These are phyloP conservation scores for Podospora fimiseda DNA, from an alignment of 495 filamentous ascomycete genomes.

Conservation along the genomic window DNA sequence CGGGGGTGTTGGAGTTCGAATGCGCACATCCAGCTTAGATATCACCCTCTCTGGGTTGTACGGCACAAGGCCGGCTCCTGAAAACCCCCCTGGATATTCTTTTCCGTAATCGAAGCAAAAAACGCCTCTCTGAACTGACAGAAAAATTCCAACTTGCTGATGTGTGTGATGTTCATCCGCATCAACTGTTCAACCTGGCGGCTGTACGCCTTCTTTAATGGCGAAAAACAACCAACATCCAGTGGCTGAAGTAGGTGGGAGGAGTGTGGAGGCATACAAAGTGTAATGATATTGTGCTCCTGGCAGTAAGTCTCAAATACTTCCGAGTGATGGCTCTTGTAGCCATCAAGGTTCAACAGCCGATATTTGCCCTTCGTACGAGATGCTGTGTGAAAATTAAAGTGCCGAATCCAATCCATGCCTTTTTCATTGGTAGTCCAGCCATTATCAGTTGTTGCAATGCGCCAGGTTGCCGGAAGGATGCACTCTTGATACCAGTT, in stretches of 20 bases:
- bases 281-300: slow-evolving; percentile 23
- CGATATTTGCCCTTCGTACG: slow-evolving; percentile 12
- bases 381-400: slow-evolving; percentile 6
- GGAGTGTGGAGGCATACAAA: slow-evolving; percentile 12
- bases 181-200: background rate
- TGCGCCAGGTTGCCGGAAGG: background rate
- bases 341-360: slow-evolving; percentile 25
- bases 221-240: slow-evolving; percentile 3
- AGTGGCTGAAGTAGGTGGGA: background rate
- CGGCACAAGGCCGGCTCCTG: background rate
- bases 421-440: background rate
- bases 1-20: background rate
- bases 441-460: background rate
- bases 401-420: background rate
- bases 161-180: background rate
- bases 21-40: background rate
- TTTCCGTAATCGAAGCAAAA: slow-evolving; percentile 4
- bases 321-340: slow-evolving; percentile 14
- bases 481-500: background rate
- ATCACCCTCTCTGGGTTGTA: background rate
- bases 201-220: background rate
- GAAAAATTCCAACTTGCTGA: slow-evolving; percentile 4
- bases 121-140: background rate
- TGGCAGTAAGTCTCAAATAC: slow-evolving; percentile 23
- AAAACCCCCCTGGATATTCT: background rate